These are phyloP conservation scores for Erodium moschatum DNA, from an alignment of 441 rosid genomes.

Conservation along the genomic window DNA sequence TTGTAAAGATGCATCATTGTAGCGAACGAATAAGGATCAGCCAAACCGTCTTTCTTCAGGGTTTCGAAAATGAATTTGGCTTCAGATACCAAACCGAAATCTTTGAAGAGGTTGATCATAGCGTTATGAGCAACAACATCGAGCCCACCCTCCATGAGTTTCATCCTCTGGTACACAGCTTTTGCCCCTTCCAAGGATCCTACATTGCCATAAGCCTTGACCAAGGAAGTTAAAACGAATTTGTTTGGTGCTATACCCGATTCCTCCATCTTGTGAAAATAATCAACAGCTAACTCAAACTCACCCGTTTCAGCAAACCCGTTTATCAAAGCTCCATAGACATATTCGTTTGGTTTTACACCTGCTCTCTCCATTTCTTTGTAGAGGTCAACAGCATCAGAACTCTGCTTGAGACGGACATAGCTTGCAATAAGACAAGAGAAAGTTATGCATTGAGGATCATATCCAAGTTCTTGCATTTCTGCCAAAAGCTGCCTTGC, in stretches of 20 bases:
- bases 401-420: conserved; percentile 56
- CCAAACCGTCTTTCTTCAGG: conserved; percentile 47
- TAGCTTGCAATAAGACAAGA: conserved; percentile 64
- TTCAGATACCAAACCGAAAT: conserved; percentile 65
- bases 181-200: conserved; percentile 67
- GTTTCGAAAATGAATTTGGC: conserved; percentile 51
- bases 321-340: conserved; percentile 66
- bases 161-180: conserved; percentile 51
- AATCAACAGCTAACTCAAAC: conserved; percentile 58
- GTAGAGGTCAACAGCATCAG: conserved; percentile 47
- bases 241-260: conserved; percentile 49
- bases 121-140: conserved; percentile 68
- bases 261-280: conserved; percentile 54
- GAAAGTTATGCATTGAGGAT: conserved; percentile 53
- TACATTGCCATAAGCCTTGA: conserved; percentile 72
- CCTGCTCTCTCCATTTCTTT: conserved; percentile 50
- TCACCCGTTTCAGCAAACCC: conserved; percentile 65
- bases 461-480: conserved; percentile 56
- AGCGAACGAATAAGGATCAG: conserved; percentile 61
- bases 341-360: conserved; percentile 75
- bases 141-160: conserved; percentile 51
- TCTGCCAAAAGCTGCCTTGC: conserved; percentile 58
- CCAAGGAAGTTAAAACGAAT: conserved; percentile 64
- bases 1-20: conserved; percentile 76
- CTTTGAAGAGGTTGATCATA: conserved; percentile 68